Evolutionary conservation across 2,329 filamentous ascomycete species (phyloP), one percentile per base, ranked within the genome.

Genomic region (Paracamarosporium sp.): DNA sequence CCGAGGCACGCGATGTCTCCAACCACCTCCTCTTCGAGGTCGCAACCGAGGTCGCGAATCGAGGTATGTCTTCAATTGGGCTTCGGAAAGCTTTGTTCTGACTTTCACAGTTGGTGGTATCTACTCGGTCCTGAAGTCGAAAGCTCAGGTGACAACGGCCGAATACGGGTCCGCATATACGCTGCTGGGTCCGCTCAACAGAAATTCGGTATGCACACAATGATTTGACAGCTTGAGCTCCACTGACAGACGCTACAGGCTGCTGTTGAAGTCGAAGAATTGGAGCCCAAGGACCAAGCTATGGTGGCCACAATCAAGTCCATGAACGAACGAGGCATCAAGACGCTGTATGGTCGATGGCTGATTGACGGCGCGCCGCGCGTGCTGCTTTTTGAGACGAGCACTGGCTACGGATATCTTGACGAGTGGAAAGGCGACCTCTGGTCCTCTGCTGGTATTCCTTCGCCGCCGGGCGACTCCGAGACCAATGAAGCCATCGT

Each of bases 101-200:
- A 73, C 57, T 27, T 30, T 43, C 55, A 36, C 66, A 96, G 95
- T 99, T 61, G 95, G 95, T 74, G 95, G 95, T 71, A 99, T 99
- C 81, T 99, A 99, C 84, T 98, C 94, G 15, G 95, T 99, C 65
- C 89, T 99, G 80, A 99, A 99, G 80, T 99, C 95, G 61, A 99
- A 99, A 80, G 94, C 95, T 35, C 94, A 95, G 50, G 95, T 98
- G 61, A 98, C 95, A 41, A 97, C 94, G 0, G 93, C 93, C 60
- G 95, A 99, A 79, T 99, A 98, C 95, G 95, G 95, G 79, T 93
- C 97, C 59, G 88, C 92, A 66, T 99, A 99, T 80, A 96, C 92
- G 27, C 86, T 98, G 65, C 93, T 99, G 76, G 95, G 95, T 1
- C 95, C 95, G 57, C 88, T 96, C 75, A 97, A 98, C 80, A 89